Evolutionary conservation across 1,284 basidiomycete genomes (phyloP).

Genomic region (Tilletia caries): DNA sequence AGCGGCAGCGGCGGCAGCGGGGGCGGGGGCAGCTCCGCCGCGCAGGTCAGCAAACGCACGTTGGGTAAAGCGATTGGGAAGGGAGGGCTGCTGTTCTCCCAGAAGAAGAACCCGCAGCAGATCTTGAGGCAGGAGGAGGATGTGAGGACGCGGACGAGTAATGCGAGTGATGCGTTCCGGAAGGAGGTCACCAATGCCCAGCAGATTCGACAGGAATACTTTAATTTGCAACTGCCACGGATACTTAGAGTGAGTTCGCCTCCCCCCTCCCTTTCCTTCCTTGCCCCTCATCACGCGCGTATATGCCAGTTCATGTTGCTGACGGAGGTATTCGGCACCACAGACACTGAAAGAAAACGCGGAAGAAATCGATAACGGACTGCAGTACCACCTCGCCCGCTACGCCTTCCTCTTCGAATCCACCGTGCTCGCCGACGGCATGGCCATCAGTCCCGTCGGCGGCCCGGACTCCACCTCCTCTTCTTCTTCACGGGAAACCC

Average conservation of each 20-base stretch:
- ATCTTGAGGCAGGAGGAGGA: constrained; percentile 93
- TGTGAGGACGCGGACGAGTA: constrained; percentile 76
- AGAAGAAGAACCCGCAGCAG: constrained; percentile 81
- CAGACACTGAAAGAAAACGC: constrained; percentile 79
- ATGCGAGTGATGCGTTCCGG: constrained; percentile 80
- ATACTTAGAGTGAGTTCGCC: constrained; percentile 69
- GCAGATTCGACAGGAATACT: constrained; percentile 53
- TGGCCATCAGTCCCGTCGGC: constrained; percentile 72
- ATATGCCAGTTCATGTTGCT: too few species aligned
- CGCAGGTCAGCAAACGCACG: constrained; percentile 39
- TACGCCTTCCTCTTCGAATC: constrained; percentile 94
- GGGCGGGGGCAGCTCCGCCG: too few species aligned
- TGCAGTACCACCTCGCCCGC: constrained; percentile 90
- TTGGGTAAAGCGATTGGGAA: constrained; percentile 76
- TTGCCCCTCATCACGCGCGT: too few species aligned
- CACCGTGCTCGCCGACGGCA: constrained; percentile 80
- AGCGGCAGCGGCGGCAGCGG: constrained; percentile 58
- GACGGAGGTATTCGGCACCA: too few species aligned
- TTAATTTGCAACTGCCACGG: constrained; percentile 91
- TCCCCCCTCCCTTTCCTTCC: neutral
- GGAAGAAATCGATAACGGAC: constrained; percentile 93
- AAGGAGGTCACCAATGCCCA: constrained; percentile 68
- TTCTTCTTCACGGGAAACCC: too few species aligned
- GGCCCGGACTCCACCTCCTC: constrained; percentile 13
- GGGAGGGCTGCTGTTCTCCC: constrained; percentile 78